Evolutionary conservation across 805 yeast species (phyloP).

Genomic region (Candida krabiensis): DNA sequence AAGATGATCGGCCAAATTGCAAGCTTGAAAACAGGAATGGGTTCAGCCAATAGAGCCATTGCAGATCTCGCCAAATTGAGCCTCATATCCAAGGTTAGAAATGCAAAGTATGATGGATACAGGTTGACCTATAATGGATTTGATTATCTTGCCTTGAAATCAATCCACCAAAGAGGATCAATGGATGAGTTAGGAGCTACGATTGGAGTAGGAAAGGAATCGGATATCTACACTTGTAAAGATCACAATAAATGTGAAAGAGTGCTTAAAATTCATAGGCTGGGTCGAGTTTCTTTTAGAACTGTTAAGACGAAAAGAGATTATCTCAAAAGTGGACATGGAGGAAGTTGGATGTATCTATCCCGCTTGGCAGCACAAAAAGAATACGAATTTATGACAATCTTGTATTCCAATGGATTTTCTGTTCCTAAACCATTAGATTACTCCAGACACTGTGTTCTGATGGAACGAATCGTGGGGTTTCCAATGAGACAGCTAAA

Average conservation of each 20-base stretch:
- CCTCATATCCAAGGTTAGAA: constrained; percentile 73
- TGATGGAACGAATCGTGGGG: constrained; percentile 92
- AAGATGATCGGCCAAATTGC: constrained; percentile 77
- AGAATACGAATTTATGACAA: constrained; percentile 85
- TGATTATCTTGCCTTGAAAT: constrained; percentile 87
- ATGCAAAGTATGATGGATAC: constrained; percentile 95
- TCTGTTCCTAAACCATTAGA: constrained; percentile 88
- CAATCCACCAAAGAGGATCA: constrained; percentile 73
- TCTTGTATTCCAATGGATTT: constrained; percentile 73
- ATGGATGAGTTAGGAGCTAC: constrained; percentile 79
- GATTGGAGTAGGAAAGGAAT: constrained; percentile 97
- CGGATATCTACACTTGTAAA: constrained; percentile 86
- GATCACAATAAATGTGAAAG: constrained; percentile 61
- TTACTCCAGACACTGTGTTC: constrained; percentile 84
- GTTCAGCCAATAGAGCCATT: constrained; percentile 76
- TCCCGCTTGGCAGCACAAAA: constrained; percentile 89
- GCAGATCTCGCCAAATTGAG: constrained; percentile 86
- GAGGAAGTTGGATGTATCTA: constrained; percentile 89
- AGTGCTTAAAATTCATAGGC: constrained; percentile 86
- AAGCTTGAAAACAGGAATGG: constrained; percentile 62
- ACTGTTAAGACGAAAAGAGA: constrained; percentile 94
- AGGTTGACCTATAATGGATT: constrained; percentile 84
- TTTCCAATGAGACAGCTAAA: constrained; percentile 82
- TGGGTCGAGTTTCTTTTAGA: constrained; percentile 91
- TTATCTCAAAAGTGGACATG: constrained; percentile 71